These are phyloP conservation scores for Nitzschia sp. DNA, from an alignment of 108 stramenopile genomes.

Conservation along the genomic window DNA sequence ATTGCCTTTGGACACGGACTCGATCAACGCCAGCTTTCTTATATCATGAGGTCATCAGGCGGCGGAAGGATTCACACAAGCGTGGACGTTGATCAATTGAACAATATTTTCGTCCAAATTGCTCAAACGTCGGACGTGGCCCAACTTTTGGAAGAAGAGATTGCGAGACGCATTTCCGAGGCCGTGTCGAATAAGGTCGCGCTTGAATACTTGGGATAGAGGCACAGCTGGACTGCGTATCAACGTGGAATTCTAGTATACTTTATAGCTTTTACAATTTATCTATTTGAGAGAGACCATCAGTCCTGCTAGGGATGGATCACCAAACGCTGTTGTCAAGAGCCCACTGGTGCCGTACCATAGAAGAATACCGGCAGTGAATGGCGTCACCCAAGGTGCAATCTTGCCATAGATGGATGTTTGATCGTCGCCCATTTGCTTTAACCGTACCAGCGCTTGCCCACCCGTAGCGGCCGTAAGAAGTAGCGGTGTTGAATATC, in stretches of 20 bases:
- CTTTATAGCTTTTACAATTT: neutral
- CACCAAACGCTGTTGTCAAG: constrained; percentile 70
- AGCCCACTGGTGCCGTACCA: constrained; percentile 82
- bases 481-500: constrained; percentile 80
- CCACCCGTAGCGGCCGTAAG: constrained; percentile 75
- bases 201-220: constrained; percentile 53
- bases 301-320: constrained; percentile 75
- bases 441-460: constrained; percentile 66
- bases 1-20: constrained; percentile 53
- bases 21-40: constrained; percentile 37
- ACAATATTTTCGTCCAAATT: constrained; percentile 52
- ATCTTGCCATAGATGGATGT: constrained; percentile 40
- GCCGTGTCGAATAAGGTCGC: constrained; percentile 58
- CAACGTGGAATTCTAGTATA: neutral
- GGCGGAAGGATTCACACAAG: constrained; percentile 48
- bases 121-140: constrained; percentile 46
- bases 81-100: constrained; percentile 42
- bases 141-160: constrained; percentile 50
- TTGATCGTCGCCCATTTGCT: constrained; percentile 37
- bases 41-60: constrained; percentile 47
- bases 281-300: neutral
- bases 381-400: constrained; percentile 71
- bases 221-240: neutral
- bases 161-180: constrained; percentile 56
- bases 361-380: constrained; percentile 75